Percentiles rank a stretch among this genome's conserved stretches.
Conservation (phyloP, 345 rosid genomes). For the Lepidium africanum region DNA sequence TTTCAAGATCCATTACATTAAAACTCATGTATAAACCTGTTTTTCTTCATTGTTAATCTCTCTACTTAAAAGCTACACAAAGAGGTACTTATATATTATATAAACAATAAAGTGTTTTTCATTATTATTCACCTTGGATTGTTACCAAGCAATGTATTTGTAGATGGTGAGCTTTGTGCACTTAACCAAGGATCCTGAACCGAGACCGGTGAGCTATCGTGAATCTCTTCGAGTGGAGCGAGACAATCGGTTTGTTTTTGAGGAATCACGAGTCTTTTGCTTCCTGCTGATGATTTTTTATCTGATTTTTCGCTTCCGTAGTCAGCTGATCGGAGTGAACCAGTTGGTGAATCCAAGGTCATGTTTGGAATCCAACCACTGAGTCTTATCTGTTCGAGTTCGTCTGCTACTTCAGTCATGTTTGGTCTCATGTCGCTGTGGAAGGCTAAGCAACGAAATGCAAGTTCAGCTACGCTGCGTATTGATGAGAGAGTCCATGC, state of each 20-base stretch:
- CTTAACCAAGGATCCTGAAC: constrained; percentile 81
- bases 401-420: constrained; percentile 84
- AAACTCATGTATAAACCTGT: neutral
- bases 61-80: constrained; percentile 9
- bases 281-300: constrained; percentile 31
- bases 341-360: constrained; percentile 41
- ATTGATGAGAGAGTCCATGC: constrained; percentile 92
- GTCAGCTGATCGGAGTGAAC: constrained; percentile 47
- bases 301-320: constrained; percentile 24
- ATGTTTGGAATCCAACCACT: constrained; percentile 61
- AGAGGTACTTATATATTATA: neutral
- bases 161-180: constrained; percentile 78
- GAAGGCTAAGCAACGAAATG: constrained; percentile 86
- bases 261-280: constrained; percentile 33
- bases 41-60: neutral
- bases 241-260: constrained; percentile 32
- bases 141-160: constrained; percentile 61
- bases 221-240: constrained; percentile 34
- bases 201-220: constrained; percentile 57
- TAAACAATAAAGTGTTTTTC: constrained; percentile 7
- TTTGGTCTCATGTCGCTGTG: constrained; percentile 90
- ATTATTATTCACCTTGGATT: constrained; percentile 33
- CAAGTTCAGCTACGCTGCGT: constrained; percentile 71
- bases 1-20: constrained; percentile 12
- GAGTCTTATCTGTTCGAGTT: constrained; percentile 64